Base-by-base conservation (phyloP, 495 filamentous ascomycete species). In the Penicillium macrosclerotiorum region DNA sequence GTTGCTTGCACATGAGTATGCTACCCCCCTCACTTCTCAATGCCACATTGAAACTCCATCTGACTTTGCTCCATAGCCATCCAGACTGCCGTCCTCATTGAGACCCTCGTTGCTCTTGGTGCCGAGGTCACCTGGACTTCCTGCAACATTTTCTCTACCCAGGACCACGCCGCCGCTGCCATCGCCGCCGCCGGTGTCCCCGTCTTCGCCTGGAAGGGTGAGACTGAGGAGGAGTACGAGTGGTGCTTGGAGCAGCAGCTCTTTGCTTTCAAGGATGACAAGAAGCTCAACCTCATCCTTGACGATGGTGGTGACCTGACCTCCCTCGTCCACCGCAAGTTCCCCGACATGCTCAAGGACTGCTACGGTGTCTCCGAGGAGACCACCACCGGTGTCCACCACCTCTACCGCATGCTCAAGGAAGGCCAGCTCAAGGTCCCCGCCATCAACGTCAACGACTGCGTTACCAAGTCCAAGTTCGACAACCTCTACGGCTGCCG, bases 171-270 rank as follows among this genome's bases (percentile, higher is more conserved):
- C 55, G 93, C 94, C 38, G 90, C 94, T 46, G 93, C 93, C 62
- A 95, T 98, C 67, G 93, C 93, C 51, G 93, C 93, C 44, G 79
- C 82, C 41, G 93, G 93, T 69, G 84, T 93, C 49, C 90, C 93
- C 59, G 93, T 98, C 65, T 98, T 98, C 67, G 93, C 93, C 73
- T 98, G 94, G 94, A 97, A 98, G 80, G 93, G 93, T 67, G 93
- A 98, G 86, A 96, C 92, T 56, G 94, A 98, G 74, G 93, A 97
- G 79, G 93, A 98, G 79, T 98, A 98, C 84, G 78, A 93, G 64
- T 98, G 93, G 93, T 98, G 93, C 71, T 76, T 98, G 62, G 93
- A 97, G 78, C 93, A 98, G 81, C 94, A 97, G 79, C 88, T 98
- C 58, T 62, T 77, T 39, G 87, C 93, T 61, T 98, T 98, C 88